Percentiles rank a stretch among this genome's conserved stretches.
phyloP scores from a whole-genome alignment of 345 rosid genomes.

The Anastatica hierochuntica region DNA sequence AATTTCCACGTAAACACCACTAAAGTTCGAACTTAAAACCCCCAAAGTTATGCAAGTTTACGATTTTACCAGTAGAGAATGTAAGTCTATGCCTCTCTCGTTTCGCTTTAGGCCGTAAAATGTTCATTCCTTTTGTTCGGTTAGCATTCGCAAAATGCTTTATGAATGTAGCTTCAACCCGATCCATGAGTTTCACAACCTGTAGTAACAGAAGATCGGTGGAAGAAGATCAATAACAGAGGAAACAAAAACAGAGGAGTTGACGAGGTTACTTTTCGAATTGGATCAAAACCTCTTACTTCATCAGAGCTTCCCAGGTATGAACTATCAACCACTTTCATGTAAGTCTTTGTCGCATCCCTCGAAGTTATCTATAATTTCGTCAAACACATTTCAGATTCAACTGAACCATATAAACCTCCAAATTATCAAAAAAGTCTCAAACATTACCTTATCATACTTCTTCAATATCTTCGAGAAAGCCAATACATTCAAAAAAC shows the following conservation, averaged over 20 bases:
- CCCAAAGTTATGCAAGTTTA: too few relatives aligned
- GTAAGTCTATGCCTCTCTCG: slow-evolving; percentile 48
- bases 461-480: slow-evolving; percentile 63
- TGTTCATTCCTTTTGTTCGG: slow-evolving; percentile 45
- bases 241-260: not conserved
- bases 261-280: not conserved
- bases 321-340: slow-evolving; percentile 37
- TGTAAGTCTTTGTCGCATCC: slow-evolving; percentile 25
- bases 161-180: not conserved
- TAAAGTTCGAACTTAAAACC: too few relatives aligned
- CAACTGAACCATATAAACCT: too few relatives aligned
- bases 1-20: not conserved
- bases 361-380: slow-evolving; percentile 28
- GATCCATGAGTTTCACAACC: not conserved
- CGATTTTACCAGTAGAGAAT: not conserved
- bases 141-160: slow-evolving; percentile 51
- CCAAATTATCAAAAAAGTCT: not conserved
- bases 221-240: too few relatives aligned
- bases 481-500: slow-evolving; percentile 48
- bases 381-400: not conserved
- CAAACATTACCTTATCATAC: slow-evolving; percentile 44
- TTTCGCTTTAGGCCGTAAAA: slow-evolving; percentile 40
- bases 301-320: slow-evolving; percentile 31
- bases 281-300: not conserved
- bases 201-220: not conserved